Evolutionary conservation across 768 basidiomycete genomes (phyloP).

Genomic region (Kwoniella dendrophila): DNA sequence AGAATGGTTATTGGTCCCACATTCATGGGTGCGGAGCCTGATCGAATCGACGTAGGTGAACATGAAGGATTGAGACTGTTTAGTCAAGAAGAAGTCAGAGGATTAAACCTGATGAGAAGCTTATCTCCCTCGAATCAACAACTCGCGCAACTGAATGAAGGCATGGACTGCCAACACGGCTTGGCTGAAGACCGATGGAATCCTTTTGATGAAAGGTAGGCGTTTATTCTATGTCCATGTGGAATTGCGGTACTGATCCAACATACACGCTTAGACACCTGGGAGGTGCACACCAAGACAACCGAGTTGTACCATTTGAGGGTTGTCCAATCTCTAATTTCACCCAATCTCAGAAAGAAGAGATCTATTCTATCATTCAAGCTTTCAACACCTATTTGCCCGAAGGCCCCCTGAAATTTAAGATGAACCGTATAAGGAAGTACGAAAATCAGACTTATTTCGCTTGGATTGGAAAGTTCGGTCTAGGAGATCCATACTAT

Average conservation of each 20-base stretch:
- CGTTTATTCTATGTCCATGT: background rate
- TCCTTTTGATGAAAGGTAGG: slow-evolving; percentile 43
- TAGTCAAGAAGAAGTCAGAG: slow-evolving; percentile 41
- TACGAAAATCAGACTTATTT: slow-evolving; percentile 41
- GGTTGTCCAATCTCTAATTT: slow-evolving; percentile 37
- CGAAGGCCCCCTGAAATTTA: slow-evolving; percentile 27
- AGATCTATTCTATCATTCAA: slow-evolving; percentile 32
- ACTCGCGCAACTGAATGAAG: slow-evolving; percentile 40
- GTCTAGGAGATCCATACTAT: slow-evolving; percentile 49
- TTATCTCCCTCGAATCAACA: slow-evolving; percentile 37
- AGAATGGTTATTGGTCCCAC: slow-evolving; percentile 47
- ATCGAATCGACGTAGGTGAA: slow-evolving; percentile 45
- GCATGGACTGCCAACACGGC: slow-evolving; percentile 29
- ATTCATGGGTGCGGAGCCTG: slow-evolving; percentile 51
- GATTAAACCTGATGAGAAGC: slow-evolving; percentile 42
- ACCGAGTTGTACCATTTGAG: slow-evolving; percentile 46
- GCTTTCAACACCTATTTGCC: slow-evolving; percentile 49
- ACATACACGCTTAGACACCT: slow-evolving; percentile 28
- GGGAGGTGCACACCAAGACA: slow-evolving; percentile 49
- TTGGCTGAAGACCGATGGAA: slow-evolving; percentile 48
- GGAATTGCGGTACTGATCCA: slow-evolving; percentile 9
- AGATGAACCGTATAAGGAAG: slow-evolving; percentile 25
- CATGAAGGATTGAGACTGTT: slow-evolving; percentile 45
- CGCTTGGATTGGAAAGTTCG: slow-evolving; percentile 47
- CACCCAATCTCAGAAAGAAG: slow-evolving; percentile 30